Evolutionary conservation across 148 eudicot genomes (phyloP), one percentile per base, ranked within the genome.

Genomic region (Vaccinium macrocarpon): DNA sequence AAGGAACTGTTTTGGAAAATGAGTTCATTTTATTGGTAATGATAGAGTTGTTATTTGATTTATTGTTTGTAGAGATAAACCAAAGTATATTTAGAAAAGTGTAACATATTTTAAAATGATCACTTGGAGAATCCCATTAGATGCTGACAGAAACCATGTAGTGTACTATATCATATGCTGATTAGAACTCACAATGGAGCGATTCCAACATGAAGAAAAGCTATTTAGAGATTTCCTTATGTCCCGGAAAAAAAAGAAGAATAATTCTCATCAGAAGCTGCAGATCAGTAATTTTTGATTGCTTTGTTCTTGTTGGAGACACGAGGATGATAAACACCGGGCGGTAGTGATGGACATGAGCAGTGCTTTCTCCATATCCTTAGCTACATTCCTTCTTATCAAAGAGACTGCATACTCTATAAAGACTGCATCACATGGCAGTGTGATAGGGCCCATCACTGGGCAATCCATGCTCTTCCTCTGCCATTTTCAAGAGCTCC

Each of bases 381-480:
- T 50, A 16, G 75, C 21, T 42, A 57, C 86, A 21, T 8, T 19
- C 82, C 53, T 77, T 84, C 79, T 81, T 80, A 90, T 79, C n/a
- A 90, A 72, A 80, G 89, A 85, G 38, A 92, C 57, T 12, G 83
- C 85, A 66, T 88, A 85, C 46, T 88, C 88, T 82, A 89, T 77
- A 55, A 86, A 88, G 29, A 78, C 48, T 14, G 89, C 82, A 72
- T 90, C 91, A 82, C 89, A 89, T 21, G 90, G 91, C 82, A 91
- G 32, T 9, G 84, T 85, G 76, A 91, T 92, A 9, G 91, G 91
- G 88, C 4, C 90, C 90, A 55, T 89, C 59, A 51, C 80, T 87
- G 18, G 84, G 82, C 66, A 87, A 59, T 29, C 94, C 92, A 82
- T 85, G 89, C 86, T 89, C 91, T 76, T 92, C 94, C 83, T 88